Percentiles rank a stretch among this genome's conserved stretches.
phyloP scores from a whole-genome alignment of 2,329 filamentous ascomycete genomes.

The Zopfia rhizophila region DNA sequence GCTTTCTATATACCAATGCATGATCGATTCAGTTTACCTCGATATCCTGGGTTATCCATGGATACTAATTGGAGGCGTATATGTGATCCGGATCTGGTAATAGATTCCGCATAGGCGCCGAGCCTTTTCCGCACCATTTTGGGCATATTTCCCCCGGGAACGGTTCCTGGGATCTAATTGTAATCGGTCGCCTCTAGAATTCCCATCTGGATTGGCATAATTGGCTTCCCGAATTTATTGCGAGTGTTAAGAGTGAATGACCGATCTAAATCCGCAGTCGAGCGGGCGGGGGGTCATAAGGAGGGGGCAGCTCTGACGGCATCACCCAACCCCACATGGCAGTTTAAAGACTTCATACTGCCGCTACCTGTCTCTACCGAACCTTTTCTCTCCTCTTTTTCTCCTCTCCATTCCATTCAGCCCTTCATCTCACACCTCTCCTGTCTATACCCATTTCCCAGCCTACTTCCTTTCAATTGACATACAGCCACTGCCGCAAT shows the following conservation, averaged over 20 bases:
- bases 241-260: neutral
- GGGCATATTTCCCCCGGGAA: slow-evolving; percentile 19
- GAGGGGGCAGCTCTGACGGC: slow-evolving; percentile 17
- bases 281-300: slow-evolving; percentile 2
- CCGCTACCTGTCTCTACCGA: slow-evolving; percentile 9
- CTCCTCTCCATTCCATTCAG: slow-evolving; percentile 3
- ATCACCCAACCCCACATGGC: slow-evolving; percentile 23
- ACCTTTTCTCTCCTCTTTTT: slow-evolving; percentile 28
- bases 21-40: neutral
- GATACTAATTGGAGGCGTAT: slow-evolving; percentile 1
- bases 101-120: slow-evolving; percentile 19
- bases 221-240: slow-evolving; percentile 4
- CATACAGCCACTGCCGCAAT: slow-evolving; percentile 53
- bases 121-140: slow-evolving; percentile 9
- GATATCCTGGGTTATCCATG: neutral
- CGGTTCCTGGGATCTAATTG: no score
- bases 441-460: neutral
- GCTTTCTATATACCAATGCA: slow-evolving; percentile 5
- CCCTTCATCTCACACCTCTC: neutral
- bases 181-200: neutral
- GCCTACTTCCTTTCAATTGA: no score
- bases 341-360: no score
- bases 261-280: slow-evolving; percentile 14
- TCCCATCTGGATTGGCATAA: no score
- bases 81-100: slow-evolving; percentile 17